Evolutionary conservation across 2,329 filamentous ascomycete genomes (phyloP).

Genomic region (Parafenestella ontariensis): DNA sequence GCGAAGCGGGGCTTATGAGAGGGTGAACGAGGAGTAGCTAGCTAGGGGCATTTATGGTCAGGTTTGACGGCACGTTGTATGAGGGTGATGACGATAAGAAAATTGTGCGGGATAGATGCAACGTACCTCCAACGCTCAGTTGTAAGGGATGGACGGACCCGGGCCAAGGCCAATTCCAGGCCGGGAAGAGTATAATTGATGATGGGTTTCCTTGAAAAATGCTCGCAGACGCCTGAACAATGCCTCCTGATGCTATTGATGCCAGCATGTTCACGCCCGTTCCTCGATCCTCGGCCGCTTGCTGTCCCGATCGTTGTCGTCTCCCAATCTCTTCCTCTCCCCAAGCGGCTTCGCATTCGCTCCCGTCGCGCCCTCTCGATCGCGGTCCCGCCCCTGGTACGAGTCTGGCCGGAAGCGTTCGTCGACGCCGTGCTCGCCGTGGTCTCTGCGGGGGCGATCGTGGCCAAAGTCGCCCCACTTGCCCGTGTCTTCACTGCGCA

Average conservation of each 20-base stretch:
- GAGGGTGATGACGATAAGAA: not conserved
- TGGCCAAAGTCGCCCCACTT: constrained; percentile 75
- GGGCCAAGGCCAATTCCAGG: not conserved
- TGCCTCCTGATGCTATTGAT: constrained; percentile 17
- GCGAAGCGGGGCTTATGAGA: constrained; percentile 25
- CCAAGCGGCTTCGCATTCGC: constrained; percentile 76
- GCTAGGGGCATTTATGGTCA: not conserved
- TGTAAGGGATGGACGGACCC: not conserved
- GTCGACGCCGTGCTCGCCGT: constrained; percentile 60
- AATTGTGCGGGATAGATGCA: not conserved
- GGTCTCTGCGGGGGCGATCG: constrained; percentile 47
- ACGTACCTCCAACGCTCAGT: not conserved
- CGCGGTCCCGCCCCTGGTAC: constrained; percentile 44
- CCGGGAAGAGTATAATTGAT: not conserved
- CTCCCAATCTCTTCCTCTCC: constrained; percentile 60
- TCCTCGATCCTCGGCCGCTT: constrained; percentile 54
- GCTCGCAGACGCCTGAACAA: constrained; percentile 3
- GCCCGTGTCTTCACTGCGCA: constrained; percentile 90
- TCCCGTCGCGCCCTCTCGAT: constrained; percentile 63
- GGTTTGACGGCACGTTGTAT: not conserved
- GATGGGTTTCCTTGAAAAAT: constrained; percentile 12
- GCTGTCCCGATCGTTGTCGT: constrained; percentile 49
- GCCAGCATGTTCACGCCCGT: constrained; percentile 17
- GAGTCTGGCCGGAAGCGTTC: constrained; percentile 73
- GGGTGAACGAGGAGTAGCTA: constrained; percentile 23